A percentile compares a stretch with the other conserved stretches of the same genome.
These are phyloP conservation scores for Coniochaeta sp. DNA, from an alignment of 2,329 filamentous ascomycete species.

Conservation along the genomic window DNA sequence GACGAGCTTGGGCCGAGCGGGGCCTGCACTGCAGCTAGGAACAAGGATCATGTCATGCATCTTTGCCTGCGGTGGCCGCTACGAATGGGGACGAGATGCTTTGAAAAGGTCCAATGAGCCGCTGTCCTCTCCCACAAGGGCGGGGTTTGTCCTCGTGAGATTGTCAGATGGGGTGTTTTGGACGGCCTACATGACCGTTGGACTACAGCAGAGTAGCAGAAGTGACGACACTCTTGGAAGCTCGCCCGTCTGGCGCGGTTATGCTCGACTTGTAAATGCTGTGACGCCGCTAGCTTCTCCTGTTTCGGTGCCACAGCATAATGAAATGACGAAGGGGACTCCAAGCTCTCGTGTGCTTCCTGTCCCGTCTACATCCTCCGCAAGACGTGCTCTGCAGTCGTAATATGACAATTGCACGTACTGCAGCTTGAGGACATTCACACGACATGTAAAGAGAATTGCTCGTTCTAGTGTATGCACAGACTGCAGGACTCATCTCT, in stretches of 20 bases:
- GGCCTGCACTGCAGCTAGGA: not conserved
- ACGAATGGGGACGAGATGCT: not conserved
- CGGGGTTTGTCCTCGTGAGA: not conserved
- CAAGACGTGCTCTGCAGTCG: not conserved
- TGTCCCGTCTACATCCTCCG: not conserved
- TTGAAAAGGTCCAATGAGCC: not conserved
- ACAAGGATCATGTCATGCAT: not conserved
- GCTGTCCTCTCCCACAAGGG: not conserved
- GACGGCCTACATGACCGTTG: not conserved
- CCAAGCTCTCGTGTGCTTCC: not conserved
- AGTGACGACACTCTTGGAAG: not conserved
- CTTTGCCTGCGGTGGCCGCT: not conserved
- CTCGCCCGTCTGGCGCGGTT: not conserved
- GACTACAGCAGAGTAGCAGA: not conserved
- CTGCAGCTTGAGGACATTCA: not conserved
- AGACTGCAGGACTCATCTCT: not conserved
- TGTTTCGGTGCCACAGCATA: not conserved
- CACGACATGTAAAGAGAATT: not conserved
- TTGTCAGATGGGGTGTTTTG: not conserved
- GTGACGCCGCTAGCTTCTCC: not conserved
- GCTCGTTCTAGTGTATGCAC: not conserved
- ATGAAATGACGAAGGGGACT: not conserved
- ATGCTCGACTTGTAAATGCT: not conserved
- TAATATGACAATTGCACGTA: not conserved
- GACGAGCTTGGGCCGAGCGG: not conserved